Evolutionary conservation across 768 basidiomycete genomes (phyloP), one percentile per base, ranked within the genome.

Genomic region (Coprinopsis marcescibilis): DNA sequence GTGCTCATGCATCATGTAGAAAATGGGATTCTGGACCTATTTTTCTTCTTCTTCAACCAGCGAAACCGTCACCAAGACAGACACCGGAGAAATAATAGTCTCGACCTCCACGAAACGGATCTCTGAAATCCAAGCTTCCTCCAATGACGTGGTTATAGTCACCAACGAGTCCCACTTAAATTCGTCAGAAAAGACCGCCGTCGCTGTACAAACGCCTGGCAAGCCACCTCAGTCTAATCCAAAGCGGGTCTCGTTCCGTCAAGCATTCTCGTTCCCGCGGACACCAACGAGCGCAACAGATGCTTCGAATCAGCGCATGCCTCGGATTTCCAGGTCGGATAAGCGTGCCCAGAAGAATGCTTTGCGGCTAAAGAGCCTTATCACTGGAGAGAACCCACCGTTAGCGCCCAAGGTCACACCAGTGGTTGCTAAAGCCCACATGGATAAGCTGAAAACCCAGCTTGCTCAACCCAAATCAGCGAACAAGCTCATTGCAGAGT

Each of bases 401-500:
- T 57, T 66, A 3, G 55, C 65, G 15, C 68, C 72, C 20, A 61
- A 62, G 46, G 68, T 74, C 46, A 64, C 71, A 8, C 65, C 67
- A 41, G 52, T 65, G 3, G 51, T 68, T 10, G 73, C 77, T 26
- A 73, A 68, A 49, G 69, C 76, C 10, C 76, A 81, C 50, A 49
- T 89, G 19, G 73, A 65, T 53, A 82, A 80, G 55, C 70, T 86
- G 56, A 89, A 86, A 61, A 65, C 79, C 1, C 75, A 81, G 60
- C 77, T 91, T 21, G 66, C 78, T 51, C 59, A 82, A 35, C 78
- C 83, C 15, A 82, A 83, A 60, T 67, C 73, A 12, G 88, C 87
- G 17, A 78, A 78, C 59, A 80, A 75, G 56, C 69, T 91, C 49
- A 86, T 90, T 51, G 69, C 75, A n/a, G 80, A 89, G 39, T 71